Conservation (phyloP, 2,329 filamentous ascomycete genomes). For the Didymella arachidicola region DNA sequence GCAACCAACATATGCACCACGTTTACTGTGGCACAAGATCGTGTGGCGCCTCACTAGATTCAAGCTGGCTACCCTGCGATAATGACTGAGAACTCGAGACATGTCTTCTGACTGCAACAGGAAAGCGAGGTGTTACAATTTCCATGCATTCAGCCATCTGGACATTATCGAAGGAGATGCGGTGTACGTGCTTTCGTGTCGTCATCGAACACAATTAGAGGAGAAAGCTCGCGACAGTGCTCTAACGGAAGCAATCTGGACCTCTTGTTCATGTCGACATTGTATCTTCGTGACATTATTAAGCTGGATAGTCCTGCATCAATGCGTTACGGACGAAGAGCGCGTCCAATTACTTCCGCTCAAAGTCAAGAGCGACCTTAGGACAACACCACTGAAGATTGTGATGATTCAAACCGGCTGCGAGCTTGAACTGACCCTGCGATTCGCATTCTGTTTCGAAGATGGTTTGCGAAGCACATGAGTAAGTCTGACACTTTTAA, state of each 20-base stretch:
- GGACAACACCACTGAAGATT: not conserved
- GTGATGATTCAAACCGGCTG: not conserved
- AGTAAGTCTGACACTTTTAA: no score
- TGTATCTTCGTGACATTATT: not conserved
- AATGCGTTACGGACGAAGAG: not conserved
- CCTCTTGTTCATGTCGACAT: not conserved
- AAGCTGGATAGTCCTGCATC: not conserved
- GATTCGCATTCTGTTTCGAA: not conserved
- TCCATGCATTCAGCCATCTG: conserved; percentile 11
- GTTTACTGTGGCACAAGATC: conserved; percentile 31
- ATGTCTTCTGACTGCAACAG: conserved; percentile 16
- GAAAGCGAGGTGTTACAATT: conserved; percentile 21
- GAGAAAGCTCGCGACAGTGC: conserved; percentile 18
- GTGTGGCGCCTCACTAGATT: conserved; percentile 23
- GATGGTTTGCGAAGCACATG: not conserved
- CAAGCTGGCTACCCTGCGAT: conserved; percentile 34
- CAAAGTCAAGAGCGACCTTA: not conserved
- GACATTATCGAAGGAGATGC: conserved; percentile 18
- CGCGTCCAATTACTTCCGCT: not conserved
- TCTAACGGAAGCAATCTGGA: not conserved
- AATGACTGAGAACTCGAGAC: conserved; percentile 14
- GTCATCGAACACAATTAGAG: conserved; percentile 21
- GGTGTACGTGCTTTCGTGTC: conserved; percentile 24
- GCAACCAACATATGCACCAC: conserved; percentile 9
- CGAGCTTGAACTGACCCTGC: not conserved